phyloP scores from a whole-genome alignment of 208 protist genomes.

The Leishmania amazonensis region DNA sequence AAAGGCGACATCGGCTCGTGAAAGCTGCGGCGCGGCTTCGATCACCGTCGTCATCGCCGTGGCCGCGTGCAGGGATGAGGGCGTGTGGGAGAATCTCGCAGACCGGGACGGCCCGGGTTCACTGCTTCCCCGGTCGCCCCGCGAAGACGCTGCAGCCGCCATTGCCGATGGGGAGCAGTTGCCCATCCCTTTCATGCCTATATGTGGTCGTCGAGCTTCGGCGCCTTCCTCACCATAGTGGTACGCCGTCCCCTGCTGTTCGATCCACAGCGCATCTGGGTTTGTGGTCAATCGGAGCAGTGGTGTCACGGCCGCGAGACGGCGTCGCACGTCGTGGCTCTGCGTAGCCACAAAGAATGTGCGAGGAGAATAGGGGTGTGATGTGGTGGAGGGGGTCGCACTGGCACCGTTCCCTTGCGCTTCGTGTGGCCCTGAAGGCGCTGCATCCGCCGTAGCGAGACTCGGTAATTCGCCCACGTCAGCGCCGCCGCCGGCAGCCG shows the following conservation, averaged over 20 bases:
- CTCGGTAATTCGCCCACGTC: not conserved
- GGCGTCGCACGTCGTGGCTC: conserved; percentile 73
- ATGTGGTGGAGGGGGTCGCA: not conserved
- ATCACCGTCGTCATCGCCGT: conserved; percentile 18
- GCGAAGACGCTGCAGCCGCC: not conserved
- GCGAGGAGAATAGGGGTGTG: conserved; percentile 11
- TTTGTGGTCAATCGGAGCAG: conserved; percentile 67
- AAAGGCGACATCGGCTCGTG: conserved; percentile 58
- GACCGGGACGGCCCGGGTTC: not conserved
- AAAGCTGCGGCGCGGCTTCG: conserved; percentile 33
- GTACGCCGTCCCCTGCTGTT: conserved; percentile 58
- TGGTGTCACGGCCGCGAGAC: conserved; percentile 42
- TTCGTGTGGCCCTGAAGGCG: not conserved
- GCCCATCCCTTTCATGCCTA: not conserved
- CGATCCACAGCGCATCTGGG: conserved; percentile 72
- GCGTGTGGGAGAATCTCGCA: not conserved
- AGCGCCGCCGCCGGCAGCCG: not conserved
- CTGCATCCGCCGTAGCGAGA: not conserved
- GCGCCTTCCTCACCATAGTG: conserved; percentile 30
- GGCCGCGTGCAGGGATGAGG: not conserved
- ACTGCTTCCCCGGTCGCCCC: not conserved
- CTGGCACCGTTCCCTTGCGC: not conserved
- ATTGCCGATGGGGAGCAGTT: not conserved
- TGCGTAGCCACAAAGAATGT: conserved; percentile 76
- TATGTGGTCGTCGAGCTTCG: not conserved